phyloP scores from a whole-genome alignment of 495 filamentous ascomycete genomes.

The Tuber umbilicatum region DNA sequence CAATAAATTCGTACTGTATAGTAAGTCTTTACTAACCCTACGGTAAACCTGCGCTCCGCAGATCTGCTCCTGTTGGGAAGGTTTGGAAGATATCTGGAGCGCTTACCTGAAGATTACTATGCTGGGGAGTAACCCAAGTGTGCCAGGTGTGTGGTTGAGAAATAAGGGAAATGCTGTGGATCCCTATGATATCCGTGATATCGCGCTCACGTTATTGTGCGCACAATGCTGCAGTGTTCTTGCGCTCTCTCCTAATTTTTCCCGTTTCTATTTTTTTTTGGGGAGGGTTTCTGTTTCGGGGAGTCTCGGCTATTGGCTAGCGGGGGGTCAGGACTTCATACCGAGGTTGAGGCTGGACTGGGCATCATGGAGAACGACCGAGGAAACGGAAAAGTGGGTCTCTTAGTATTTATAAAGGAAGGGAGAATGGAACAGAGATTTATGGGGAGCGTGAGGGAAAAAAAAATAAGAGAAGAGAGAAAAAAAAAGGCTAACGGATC shows the following conservation, averaged over 20 bases:
- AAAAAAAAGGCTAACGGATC: neutral
- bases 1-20: no score
- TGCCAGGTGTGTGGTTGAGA: neutral
- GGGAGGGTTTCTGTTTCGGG: neutral
- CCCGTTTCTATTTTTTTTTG: neutral
- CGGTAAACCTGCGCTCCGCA: neutral
- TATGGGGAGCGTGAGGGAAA: neutral
- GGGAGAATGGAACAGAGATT: neutral
- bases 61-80: neutral
- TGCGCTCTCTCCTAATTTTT: neutral
- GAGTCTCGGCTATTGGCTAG: neutral
- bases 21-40: neutral
- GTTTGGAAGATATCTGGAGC: neutral
- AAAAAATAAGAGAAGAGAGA: neutral
- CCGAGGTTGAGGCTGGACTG: neutral
- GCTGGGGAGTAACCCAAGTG: neutral
- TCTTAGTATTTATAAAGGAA: neutral
- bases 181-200: neutral
- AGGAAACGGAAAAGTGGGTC: neutral
- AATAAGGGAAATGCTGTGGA: neutral
- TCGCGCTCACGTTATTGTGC: neutral
- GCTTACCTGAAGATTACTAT: conserved; percentile 3
- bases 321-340: neutral
- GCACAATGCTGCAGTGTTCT: neutral
- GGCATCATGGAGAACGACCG: neutral